phyloP scores from a whole-genome alignment of 2,329 filamentous ascomycete genomes.

The Curvularia sp. region DNA sequence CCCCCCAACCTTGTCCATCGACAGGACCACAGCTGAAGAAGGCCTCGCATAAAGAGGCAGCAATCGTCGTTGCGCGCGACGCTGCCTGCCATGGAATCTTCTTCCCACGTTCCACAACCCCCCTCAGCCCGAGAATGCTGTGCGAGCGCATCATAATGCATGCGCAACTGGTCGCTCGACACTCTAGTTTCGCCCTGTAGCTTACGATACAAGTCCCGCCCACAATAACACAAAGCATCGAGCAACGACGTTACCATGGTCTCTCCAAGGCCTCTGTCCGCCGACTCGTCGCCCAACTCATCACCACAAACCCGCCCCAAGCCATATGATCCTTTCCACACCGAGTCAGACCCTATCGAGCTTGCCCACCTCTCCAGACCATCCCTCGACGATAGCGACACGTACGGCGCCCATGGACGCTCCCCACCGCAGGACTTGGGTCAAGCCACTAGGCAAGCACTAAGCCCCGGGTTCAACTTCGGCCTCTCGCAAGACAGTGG shows the following conservation, averaged over 20 bases:
- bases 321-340: constrained; percentile 39
- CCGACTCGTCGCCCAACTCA: constrained; percentile 32
- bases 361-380: constrained; percentile 32
- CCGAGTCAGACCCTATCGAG: constrained; percentile 41
- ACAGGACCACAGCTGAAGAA: background rate
- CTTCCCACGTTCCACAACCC: background rate
- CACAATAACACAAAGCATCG: constrained; percentile 1
- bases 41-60: constrained; percentile 1
- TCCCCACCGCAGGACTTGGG: constrained; percentile 17
- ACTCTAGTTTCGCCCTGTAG: constrained; percentile 2
- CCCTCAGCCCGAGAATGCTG: constrained; percentile 4
- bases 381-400: constrained; percentile 16
- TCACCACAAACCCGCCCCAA: constrained; percentile 36
- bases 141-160: constrained; percentile 5
- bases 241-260: constrained; percentile 29
- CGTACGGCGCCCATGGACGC: constrained; percentile 20
- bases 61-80: background rate
- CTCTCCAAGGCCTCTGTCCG: constrained; percentile 26
- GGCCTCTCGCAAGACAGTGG: constrained; percentile 18
- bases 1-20: constrained; percentile 1
- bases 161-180: constrained; percentile 9
- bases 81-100: background rate
- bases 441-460: constrained; percentile 18
- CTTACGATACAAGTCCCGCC: constrained; percentile 6
- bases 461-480: constrained; percentile 29